These are phyloP conservation scores for Colletotrichum destructivum DNA, from an alignment of 2,329 filamentous ascomycete species.

Conservation along the genomic window DNA sequence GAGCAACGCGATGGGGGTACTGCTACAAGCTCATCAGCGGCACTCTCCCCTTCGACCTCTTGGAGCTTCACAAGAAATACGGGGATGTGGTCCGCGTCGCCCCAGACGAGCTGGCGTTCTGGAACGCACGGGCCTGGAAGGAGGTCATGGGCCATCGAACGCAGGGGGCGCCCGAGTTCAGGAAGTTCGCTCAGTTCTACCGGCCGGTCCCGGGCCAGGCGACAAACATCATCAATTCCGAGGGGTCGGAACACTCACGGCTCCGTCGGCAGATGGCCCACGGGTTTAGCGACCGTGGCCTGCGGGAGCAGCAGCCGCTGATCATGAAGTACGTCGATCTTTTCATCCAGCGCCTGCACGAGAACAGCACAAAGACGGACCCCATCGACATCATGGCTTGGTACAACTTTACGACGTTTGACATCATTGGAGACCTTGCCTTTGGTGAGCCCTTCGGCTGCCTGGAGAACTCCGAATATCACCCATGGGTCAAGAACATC, in stretches of 20 bases:
- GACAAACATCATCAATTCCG: too few species aligned
- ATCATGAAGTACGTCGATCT: neutral
- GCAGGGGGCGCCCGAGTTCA: too few species aligned
- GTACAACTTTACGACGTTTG: constrained; percentile 27
- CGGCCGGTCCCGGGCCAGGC: too few species aligned
- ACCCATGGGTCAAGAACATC: neutral
- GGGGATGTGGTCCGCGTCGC: too few species aligned
- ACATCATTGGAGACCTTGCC: constrained; percentile 10
- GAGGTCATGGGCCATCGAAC: too few species aligned
- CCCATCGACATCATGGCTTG: constrained; percentile 41
- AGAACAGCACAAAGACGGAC: constrained; percentile 7
- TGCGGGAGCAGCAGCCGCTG: constrained; percentile 50
- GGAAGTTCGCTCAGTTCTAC: too few species aligned
- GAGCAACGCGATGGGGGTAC: neutral
- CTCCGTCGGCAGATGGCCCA: too few species aligned
- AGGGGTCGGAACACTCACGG: too few species aligned
- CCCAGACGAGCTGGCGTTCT: too few species aligned
- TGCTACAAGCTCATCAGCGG: constrained; percentile 4
- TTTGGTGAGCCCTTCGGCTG: constrained; percentile 43
- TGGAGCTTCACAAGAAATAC: too few species aligned
- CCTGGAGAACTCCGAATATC: constrained; percentile 33
- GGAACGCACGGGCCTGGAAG: too few species aligned
- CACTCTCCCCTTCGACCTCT: neutral
- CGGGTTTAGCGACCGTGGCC: constrained; percentile 47
- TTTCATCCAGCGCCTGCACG: constrained; percentile 33